Base-by-base conservation (phyloP, 768 basidiomycete species). In the Suillus paluster region DNA sequence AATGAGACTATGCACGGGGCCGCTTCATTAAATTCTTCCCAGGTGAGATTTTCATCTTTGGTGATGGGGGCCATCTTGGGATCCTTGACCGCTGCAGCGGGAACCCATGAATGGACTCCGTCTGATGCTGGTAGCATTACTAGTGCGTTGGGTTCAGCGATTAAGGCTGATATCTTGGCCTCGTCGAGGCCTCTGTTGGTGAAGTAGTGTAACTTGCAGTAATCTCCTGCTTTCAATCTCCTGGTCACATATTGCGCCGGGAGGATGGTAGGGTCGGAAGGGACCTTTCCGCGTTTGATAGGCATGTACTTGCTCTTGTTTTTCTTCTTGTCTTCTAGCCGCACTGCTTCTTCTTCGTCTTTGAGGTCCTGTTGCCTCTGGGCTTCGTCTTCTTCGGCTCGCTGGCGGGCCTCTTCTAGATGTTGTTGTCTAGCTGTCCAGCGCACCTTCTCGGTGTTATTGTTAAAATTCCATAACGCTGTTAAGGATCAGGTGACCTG, bases 1-100 rank as follows among this genome's bases (percentile, higher is more conserved):
- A 61, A 59, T 3, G 42, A 19, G 7, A 66, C 57, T 57, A 68
- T 63, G 3, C 45, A 25, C 3, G 67, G 60, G 1, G 54, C n/a
- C 8, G 67, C 49, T 46, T 30, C 21, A 14, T 25, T 23, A 23
- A 59, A 53, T 14, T 59, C 21, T 44, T 59, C 57, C 57, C 57
- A 59, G 25, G 41, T 25, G 10, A 59, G 57, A 5, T 59, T 7
- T 14, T 50, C 11, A 25, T 59, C 57, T 4, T 15, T 21, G 5
- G 33, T 23, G 19, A 36, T 8, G 27, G 23, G 15, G n/a, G 54
- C 2, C 4, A 9, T 17, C 17, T 27, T 23, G 11, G 25, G n/a
- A 15, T 36, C 36, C 38, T 56, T 52, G 21, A 33, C 49, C 14
- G 36, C n/a, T 15, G 30, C 23, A 17, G 38, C 54, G 5, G 23